Conservation (phyloP, 176 grass and related monocot genomes). For the Zoysia japonica region DNA sequence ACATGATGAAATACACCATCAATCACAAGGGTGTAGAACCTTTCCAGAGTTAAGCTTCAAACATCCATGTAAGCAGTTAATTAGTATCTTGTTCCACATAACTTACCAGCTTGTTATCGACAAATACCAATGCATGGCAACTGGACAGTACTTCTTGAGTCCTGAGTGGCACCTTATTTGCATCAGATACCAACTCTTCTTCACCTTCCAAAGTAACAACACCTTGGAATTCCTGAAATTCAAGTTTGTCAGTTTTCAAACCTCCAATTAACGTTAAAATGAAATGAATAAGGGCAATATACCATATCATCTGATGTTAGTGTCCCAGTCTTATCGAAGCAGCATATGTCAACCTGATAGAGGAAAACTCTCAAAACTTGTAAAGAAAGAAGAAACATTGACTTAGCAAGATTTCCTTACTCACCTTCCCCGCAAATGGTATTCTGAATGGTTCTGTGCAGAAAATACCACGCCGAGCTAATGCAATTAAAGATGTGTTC, state of each 20-base stretch:
- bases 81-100: conserved; percentile 10
- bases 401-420: conserved; percentile 31
- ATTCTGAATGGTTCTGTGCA: conserved; percentile 99
- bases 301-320: conserved; percentile 99
- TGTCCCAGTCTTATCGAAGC: conserved; percentile 98
- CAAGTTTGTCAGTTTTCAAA: conserved; percentile 14
- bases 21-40: conserved; percentile 6
- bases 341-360: conserved; percentile 97
- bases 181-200: conserved; percentile 69
- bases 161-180: conserved; percentile 67
- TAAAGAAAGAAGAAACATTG: conserved; percentile 23
- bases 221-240: conserved; percentile 98
- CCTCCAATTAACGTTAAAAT: not conserved
- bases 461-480: conserved; percentile 93
- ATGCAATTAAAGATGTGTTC: conserved; percentile 98
- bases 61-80: conserved; percentile 14
- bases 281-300: conserved; percentile 21
- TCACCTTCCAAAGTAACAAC: conserved; percentile 77
- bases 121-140: conserved; percentile 97
- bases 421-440: conserved; percentile 99
- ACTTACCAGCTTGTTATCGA: conserved; percentile 95
- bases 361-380: conserved; percentile 38
- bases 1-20: conserved; percentile 42
- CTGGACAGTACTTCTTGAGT: conserved; percentile 81
- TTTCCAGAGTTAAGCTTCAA: conserved; percentile 25